phyloP scores from a whole-genome alignment of 1,284 basidiomycete genomes.

The Pholiota adiposa region DNA sequence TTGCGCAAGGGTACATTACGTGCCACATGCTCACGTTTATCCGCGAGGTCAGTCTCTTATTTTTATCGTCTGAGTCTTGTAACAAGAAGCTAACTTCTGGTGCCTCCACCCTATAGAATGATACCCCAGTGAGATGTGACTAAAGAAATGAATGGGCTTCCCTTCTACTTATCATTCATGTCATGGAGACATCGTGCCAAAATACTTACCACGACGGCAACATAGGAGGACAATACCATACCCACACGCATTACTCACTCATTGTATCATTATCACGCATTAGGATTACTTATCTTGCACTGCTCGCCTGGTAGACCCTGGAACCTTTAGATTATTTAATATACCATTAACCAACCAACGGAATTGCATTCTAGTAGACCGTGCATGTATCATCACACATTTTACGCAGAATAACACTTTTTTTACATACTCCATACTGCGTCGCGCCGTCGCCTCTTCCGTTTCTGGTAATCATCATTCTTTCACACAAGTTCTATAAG shows the following conservation, averaged over 20 bases:
- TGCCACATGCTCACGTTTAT: slow-evolving; percentile 77
- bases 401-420: slow-evolving; percentile 14
- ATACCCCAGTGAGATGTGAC: slow-evolving; percentile 46
- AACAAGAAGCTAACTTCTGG: background rate
- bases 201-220: slow-evolving; percentile 7
- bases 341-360: slow-evolving; percentile 12
- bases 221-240: slow-evolving; percentile 10
- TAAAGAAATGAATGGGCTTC: slow-evolving; percentile 26
- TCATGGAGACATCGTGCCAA: slow-evolving; percentile 10
- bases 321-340: slow-evolving; percentile 19
- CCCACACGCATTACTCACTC: slow-evolving; percentile 5
- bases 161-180: slow-evolving; percentile 1
- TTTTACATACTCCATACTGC: background rate
- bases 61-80: slow-evolving; percentile 2
- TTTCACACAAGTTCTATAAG: background rate
- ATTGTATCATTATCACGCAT: slow-evolving; percentile 22
- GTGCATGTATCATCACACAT: slow-evolving; percentile 18
- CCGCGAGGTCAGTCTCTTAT: slow-evolving; percentile 48
- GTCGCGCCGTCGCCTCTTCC: background rate
- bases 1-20: slow-evolving; percentile 75
- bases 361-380: slow-evolving; percentile 18
- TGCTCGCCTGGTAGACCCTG: slow-evolving; percentile 6
- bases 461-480: background rate
- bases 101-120: slow-evolving; percentile 36
- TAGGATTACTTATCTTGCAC: slow-evolving; percentile 20